Conservation (phyloP, 306 rosid genomes). For the Carpinus viminea region DNA sequence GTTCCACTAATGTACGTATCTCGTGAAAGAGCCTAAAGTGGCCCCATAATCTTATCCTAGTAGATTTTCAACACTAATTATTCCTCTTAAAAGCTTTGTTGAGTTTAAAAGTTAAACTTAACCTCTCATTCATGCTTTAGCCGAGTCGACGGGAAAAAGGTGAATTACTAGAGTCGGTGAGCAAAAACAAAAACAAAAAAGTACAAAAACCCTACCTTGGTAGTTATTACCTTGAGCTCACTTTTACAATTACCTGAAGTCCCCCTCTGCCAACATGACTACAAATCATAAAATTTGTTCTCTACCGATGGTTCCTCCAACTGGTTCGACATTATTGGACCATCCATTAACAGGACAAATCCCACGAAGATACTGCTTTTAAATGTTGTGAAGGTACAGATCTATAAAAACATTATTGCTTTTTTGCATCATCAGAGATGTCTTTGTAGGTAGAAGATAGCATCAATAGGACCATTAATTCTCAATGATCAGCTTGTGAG, state of each 20-base stretch:
- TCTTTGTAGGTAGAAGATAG: constrained; percentile 27
- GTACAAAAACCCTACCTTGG: not conserved
- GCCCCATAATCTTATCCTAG: not conserved
- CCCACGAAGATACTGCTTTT: constrained; percentile 47
- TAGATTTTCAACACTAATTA: not conserved
- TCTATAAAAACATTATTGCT: constrained; percentile 36
- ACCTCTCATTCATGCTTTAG: too few species aligned
- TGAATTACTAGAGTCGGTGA: not conserved
- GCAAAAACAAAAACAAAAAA: not conserved
- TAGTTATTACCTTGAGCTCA: not conserved
- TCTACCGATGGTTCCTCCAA: constrained; percentile 18
- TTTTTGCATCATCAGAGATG: constrained; percentile 37
- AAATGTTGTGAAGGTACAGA: constrained; percentile 49
- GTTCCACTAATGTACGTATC: too few species aligned
- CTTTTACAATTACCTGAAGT: not conserved
- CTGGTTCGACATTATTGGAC: constrained; percentile 37
- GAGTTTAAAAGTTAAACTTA: too few species aligned
- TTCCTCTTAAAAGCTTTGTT: not conserved
- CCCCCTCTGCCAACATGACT: constrained; percentile 20
- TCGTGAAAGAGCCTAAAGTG: not conserved
- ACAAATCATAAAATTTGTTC: constrained; percentile 25
- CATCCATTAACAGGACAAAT: constrained; percentile 46
- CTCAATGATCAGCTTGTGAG: constrained; percentile 9
- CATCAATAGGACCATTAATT: constrained; percentile 33
- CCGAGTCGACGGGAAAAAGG: too few species aligned